Evolutionary conservation across 352 stramenopile species (phyloP).

Genomic region (Globisporangium paddicum): DNA sequence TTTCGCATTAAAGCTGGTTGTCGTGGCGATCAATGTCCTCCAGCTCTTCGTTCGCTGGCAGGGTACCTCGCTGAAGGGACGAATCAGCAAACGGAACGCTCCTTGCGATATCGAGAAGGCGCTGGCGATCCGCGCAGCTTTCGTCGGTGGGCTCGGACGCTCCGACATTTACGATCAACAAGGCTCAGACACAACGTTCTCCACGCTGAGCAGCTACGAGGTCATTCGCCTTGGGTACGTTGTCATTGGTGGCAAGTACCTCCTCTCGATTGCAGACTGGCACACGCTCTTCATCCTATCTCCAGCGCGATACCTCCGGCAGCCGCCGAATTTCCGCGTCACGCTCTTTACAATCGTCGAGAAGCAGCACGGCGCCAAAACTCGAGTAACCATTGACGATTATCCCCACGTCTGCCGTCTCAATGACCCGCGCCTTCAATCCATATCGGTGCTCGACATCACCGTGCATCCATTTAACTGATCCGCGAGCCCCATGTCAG

Average conservation of each 20-base stretch:
- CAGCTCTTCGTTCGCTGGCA: slow-evolving; percentile 11
- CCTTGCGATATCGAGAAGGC: slow-evolving; percentile 9
- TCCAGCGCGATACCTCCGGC: slow-evolving; percentile 6
- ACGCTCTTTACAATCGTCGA: slow-evolving; percentile 21
- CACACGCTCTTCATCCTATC: slow-evolving; percentile 20
- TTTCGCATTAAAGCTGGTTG: slow-evolving; percentile 8
- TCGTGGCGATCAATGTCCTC: slow-evolving; percentile 9
- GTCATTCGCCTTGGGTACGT: slow-evolving; percentile 16
- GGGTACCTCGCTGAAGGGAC: slow-evolving; percentile 2
- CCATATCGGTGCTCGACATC: slow-evolving; percentile 18
- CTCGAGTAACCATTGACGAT: slow-evolving; percentile 3
- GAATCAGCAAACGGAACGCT: neutral
- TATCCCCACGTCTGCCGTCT: slow-evolving; percentile 23
- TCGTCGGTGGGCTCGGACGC: slow-evolving; percentile 8
- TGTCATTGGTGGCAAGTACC: slow-evolving; percentile 10
- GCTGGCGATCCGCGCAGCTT: slow-evolving; percentile 9
- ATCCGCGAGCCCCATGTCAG: neutral
- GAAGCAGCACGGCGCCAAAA: neutral
- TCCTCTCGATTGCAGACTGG: slow-evolving; percentile 19
- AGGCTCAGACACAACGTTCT: neutral
- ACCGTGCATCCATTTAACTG: slow-evolving; percentile 9
- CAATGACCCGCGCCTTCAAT: slow-evolving; percentile 23
- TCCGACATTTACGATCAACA: slow-evolving; percentile 2
- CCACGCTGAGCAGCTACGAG: slow-evolving; percentile 13
- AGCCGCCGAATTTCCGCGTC: slow-evolving; percentile 24